Evolutionary conservation across 306 rosid species (phyloP).

Genomic region (Quercus dentata): DNA sequence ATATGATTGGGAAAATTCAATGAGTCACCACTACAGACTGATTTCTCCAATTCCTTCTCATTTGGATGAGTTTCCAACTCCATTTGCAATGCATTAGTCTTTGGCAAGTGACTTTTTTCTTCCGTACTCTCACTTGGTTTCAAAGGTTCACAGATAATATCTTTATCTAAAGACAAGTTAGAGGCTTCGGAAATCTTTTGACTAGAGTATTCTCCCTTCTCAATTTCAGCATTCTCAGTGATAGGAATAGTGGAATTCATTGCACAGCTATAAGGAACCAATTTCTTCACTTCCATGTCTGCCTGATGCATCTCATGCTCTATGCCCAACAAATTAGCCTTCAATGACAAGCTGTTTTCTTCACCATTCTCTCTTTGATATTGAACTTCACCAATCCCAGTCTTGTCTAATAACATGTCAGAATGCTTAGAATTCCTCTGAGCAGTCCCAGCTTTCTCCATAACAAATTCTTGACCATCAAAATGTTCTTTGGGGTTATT

Average conservation of each 20-base stretch:
- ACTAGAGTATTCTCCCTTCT: constrained; percentile 22
- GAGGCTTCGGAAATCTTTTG: constrained; percentile 25
- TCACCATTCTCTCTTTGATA: constrained; percentile 10
- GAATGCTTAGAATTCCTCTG: constrained; percentile 19
- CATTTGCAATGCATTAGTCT: constrained; percentile 5
- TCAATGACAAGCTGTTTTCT: background rate
- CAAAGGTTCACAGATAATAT: constrained; percentile 9
- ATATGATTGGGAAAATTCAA: constrained; percentile 19
- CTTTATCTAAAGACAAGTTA: constrained; percentile 22
- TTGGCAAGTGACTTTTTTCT: background rate
- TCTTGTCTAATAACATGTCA: constrained; percentile 4
- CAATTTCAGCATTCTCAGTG: constrained; percentile 25
- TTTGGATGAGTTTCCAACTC: constrained; percentile 16
- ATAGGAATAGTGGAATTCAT: constrained; percentile 15
- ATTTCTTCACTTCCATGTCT: constrained; percentile 25
- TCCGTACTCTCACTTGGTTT: constrained; percentile 17
- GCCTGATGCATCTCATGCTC: constrained; percentile 19
- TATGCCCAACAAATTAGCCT: constrained; percentile 12
- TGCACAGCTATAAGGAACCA: constrained; percentile 13
- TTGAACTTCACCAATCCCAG: constrained; percentile 5
- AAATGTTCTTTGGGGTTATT: constrained; percentile 29
- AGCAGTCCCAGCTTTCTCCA: constrained; percentile 14
- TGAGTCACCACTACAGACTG: constrained; percentile 8
- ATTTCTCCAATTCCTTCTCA: constrained; percentile 20
- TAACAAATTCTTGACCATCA: constrained; percentile 17